phyloP scores from a whole-genome alignment of 2,329 filamentous ascomycete genomes.

The Fusarium veterinarium region DNA sequence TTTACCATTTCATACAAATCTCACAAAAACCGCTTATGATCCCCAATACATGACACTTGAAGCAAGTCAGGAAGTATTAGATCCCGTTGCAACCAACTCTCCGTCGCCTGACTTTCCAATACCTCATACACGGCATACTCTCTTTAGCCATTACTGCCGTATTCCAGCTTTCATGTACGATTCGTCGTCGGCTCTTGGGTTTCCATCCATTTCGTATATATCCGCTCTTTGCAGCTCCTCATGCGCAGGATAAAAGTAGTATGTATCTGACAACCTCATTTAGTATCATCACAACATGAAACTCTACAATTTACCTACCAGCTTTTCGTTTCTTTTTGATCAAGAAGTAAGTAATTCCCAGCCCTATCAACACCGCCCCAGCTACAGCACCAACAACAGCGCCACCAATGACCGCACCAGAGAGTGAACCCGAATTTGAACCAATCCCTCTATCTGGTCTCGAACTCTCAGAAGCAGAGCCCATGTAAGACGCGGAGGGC shows the following conservation, averaged over 20 bases:
- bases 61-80: not conserved
- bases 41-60: not conserved
- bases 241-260: slow-evolving; percentile 3
- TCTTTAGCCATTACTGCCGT: no score
- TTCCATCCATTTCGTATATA: slow-evolving; percentile 7
- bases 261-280: not conserved
- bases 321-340: not conserved
- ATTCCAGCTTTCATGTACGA: not conserved
- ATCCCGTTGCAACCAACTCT: not conserved
- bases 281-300: not conserved
- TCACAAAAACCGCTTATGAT: no score
- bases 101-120: accelerated
- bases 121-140: accelerated
- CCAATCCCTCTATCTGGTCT: not conserved
- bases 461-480: not conserved
- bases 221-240: slow-evolving; percentile 5
- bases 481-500: not conserved
- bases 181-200: not conserved
- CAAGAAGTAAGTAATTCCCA: slow-evolving; percentile 6
- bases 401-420: slow-evolving; percentile 16
- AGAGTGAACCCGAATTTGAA: not conserved
- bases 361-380: not conserved
- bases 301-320: not conserved
- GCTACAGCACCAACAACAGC: slow-evolving; percentile 4
- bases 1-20: not conserved